Conservation (phyloP, 2,329 filamentous ascomycete genomes). For the Stagonosporopsis rhizophila region DNA sequence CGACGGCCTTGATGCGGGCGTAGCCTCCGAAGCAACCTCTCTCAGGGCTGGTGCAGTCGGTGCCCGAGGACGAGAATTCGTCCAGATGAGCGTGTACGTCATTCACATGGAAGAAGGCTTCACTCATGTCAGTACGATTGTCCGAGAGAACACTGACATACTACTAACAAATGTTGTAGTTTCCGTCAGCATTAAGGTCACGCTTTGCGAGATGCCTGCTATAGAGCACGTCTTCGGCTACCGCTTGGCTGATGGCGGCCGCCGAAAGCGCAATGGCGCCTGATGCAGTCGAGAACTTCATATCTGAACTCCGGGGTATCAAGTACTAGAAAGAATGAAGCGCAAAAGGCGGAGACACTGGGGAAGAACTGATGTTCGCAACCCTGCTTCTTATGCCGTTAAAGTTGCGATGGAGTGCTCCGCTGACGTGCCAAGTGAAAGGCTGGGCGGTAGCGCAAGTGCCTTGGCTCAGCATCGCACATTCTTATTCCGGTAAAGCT, state of each 20-base stretch:
- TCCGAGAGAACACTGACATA: rapidly evolving
- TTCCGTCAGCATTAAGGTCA: slow-evolving; percentile 40
- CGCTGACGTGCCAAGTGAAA: slow-evolving; percentile 32
- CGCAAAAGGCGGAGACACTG: slow-evolving; percentile 10
- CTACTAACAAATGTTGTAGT: slow-evolving; percentile 46
- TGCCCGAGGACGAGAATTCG: slow-evolving; percentile 66
- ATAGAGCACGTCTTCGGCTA: slow-evolving; percentile 41
- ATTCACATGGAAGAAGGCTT: slow-evolving; percentile 72
- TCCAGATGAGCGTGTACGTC: slow-evolving; percentile 73
- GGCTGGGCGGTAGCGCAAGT: slow-evolving; percentile 24
- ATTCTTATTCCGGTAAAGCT: slow-evolving; percentile 29
- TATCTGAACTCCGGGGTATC: slow-evolving; percentile 16
- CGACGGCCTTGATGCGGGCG: slow-evolving; percentile 66
- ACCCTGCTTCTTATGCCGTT: slow-evolving; percentile 28
- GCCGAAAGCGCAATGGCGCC: slow-evolving; percentile 31
- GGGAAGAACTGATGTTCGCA: background rate
- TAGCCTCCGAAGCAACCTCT: slow-evolving; percentile 71
- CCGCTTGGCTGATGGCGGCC: slow-evolving; percentile 20
- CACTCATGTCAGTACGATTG: background rate
- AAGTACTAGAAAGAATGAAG: background rate
- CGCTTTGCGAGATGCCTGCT: slow-evolving; percentile 41
- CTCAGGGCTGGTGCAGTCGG: slow-evolving; percentile 64
- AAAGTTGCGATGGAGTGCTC: slow-evolving; percentile 11
- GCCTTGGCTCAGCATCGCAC: slow-evolving; percentile 20
- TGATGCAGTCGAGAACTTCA: slow-evolving; percentile 32